Evolutionary conservation across 495 filamentous ascomycete species (phyloP).

Genomic region (Apodospora peruviana): DNA sequence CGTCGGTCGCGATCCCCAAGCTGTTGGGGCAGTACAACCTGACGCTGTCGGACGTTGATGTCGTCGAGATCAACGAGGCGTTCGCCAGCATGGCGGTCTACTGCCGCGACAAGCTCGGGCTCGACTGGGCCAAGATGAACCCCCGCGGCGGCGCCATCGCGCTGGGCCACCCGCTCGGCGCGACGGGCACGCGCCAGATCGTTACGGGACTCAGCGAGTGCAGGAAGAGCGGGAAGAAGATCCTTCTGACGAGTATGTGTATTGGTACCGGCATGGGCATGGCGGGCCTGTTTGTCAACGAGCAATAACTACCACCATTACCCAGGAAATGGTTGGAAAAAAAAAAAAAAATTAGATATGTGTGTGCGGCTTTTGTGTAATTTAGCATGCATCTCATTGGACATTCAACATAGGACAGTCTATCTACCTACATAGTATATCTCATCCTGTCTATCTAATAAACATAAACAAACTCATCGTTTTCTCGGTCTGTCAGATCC

Average conservation of each 20-base stretch:
- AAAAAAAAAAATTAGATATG: too few species aligned
- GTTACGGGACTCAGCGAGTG: constrained; percentile 80
- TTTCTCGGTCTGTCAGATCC: constrained; percentile 58
- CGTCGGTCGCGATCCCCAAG: constrained; percentile 91
- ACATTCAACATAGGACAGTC: too few species aligned
- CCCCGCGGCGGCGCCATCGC: constrained; percentile 75
- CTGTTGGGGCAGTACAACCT: constrained; percentile 75
- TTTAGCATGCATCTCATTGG: too few species aligned
- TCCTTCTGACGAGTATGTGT: constrained; percentile 82
- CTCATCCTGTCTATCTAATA: too few species aligned
- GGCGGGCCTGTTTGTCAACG: constrained; percentile 81
- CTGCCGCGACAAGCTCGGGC: constrained; percentile 68
- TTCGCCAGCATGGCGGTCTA: constrained; percentile 98
- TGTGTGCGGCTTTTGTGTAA: too few species aligned
- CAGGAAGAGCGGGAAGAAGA: constrained; percentile 71
- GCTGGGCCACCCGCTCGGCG: constrained; percentile 75
- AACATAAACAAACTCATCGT: constrained; percentile 65
- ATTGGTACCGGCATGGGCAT: constrained; percentile 79
- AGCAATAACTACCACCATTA: constrained; percentile 54
- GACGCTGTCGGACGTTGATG: constrained; percentile 74
- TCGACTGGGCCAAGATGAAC: constrained; percentile 86
- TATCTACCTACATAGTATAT: too few species aligned
- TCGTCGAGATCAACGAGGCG: constrained; percentile 94
- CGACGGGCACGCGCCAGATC: constrained; percentile 75
- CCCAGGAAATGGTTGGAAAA: too few species aligned